These are phyloP conservation scores for Pseudogymnoascus sp. DNA, from an alignment of 2,329 filamentous ascomycete genomes.

Conservation along the genomic window DNA sequence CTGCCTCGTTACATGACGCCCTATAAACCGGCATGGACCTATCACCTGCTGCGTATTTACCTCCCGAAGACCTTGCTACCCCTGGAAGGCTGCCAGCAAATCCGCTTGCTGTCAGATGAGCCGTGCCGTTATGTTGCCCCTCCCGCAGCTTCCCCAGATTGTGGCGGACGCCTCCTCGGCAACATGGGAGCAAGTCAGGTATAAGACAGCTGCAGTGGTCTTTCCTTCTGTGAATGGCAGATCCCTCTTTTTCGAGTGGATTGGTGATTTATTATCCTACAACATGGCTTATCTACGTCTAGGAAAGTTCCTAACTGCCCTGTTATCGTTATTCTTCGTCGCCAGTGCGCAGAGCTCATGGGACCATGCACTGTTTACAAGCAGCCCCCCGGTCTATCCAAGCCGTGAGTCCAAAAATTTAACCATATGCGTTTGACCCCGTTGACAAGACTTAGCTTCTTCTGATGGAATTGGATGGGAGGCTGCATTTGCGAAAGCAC, in stretches of 20 bases:
- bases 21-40: neutral
- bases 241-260: constrained; percentile 4
- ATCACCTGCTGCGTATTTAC: neutral
- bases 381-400: neutral
- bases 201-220: constrained; percentile 1
- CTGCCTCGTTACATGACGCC: constrained; percentile 1
- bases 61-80: neutral
- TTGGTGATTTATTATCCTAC: neutral
- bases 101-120: neutral
- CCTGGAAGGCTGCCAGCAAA: neutral
- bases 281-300: neutral
- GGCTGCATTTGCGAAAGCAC: constrained; percentile 52
- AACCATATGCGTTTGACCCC: neutral
- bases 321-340: neutral
- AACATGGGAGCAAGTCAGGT: neutral
- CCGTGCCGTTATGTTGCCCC: constrained; percentile 1
- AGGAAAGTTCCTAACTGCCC: neutral
- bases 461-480: constrained; percentile 45
- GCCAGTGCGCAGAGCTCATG: neutral
- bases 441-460: neutral
- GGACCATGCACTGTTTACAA: constrained; percentile 1
- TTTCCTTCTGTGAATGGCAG: neutral
- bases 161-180: constrained; percentile 1
- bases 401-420: neutral
- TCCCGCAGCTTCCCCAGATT: neutral